A percentile compares a stretch with the other conserved stretches of the same genome.
Conservation (phyloP, 257 asterid species). For the Solanum piurae region DNA sequence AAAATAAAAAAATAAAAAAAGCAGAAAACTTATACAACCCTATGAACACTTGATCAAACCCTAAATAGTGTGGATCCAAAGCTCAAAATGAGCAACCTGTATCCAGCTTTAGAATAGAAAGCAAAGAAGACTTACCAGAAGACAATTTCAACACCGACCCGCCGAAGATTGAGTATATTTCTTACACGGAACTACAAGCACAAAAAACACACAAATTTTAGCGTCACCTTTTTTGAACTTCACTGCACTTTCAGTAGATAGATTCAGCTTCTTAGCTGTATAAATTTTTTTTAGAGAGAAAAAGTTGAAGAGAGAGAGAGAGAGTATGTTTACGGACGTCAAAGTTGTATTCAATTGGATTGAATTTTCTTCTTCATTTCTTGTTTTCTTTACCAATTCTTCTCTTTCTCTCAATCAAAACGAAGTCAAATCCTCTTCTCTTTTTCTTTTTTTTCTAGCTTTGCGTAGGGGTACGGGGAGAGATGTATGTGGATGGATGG, state of each 20-base stretch:
- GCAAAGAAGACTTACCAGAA: too few species aligned
- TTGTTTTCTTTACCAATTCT: neutral
- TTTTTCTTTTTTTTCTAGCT: too few species aligned
- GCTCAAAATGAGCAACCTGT: neutral
- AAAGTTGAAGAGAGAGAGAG: slow-evolving; percentile 8
- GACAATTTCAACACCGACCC: neutral
- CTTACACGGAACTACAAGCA: neutral
- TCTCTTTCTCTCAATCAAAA: neutral
- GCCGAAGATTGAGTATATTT: neutral
- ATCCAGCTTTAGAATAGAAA: neutral
- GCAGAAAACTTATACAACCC: neutral
- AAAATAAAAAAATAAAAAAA: neutral
- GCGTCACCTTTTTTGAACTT: neutral
- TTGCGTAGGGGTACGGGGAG: too few species aligned
- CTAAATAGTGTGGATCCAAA: slow-evolving; percentile 13
- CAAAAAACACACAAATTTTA: neutral
- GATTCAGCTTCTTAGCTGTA: slow-evolving; percentile 14
- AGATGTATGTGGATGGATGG: neutral
- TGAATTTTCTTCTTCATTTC: slow-evolving; percentile 12
- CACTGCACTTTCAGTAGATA: slow-evolving; percentile 20
- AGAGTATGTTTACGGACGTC: slow-evolving; percentile 51
- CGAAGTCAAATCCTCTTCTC: neutral
- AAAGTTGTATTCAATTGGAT: slow-evolving; percentile 43
- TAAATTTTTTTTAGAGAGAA: slow-evolving; percentile 3
- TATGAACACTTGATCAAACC: slow-evolving; percentile 8